phyloP scores from a whole-genome alignment of 1,139 yeast species.

The Saccharomyces hybrid region DNA sequence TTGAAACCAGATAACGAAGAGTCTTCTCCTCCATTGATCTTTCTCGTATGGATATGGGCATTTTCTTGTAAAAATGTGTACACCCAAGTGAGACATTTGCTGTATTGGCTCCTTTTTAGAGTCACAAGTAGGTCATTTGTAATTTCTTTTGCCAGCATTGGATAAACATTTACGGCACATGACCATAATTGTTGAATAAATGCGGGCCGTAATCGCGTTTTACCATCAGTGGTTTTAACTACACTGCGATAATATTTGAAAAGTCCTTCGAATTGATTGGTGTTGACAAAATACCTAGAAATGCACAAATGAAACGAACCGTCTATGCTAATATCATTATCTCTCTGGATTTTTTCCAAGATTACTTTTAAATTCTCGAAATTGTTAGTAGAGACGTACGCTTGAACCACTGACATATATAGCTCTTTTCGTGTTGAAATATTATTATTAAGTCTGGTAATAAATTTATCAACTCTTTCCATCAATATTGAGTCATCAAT shows the following conservation, averaged over 20 bases:
- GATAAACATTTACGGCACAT: conserved; percentile 17
- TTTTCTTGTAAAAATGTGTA: conserved; percentile 4
- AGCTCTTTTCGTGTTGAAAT: conserved; percentile 7
- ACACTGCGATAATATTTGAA: conserved; percentile 14
- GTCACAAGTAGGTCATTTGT: conserved; percentile 17
- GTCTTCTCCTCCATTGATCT: conserved; percentile 5
- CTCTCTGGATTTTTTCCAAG: conserved; percentile 9
- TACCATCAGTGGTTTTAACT: conserved; percentile 5
- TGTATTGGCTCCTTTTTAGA: conserved; percentile 11
- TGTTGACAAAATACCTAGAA: conserved; percentile 18
- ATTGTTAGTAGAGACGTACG: conserved; percentile 14
- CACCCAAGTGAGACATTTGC: conserved; percentile 12
- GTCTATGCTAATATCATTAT: conserved; percentile 8
- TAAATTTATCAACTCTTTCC: conserved; percentile 8
- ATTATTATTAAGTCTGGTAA: not conserved
- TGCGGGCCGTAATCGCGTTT: conserved; percentile 8
- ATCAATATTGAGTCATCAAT: conserved; percentile 13
- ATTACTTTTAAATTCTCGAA: conserved; percentile 11
- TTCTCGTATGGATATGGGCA: conserved; percentile 2
- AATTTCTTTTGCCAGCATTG: conserved; percentile 15
- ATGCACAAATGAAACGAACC: conserved; percentile 11
- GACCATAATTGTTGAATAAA: conserved; percentile 15
- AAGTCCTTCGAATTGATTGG: conserved; percentile 16
- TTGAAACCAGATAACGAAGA: not conserved
- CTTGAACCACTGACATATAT: conserved; percentile 12